Percentiles rank a stretch among this genome's conserved stretches.
Evolutionary conservation across 257 asterid genomes (phyloP).

Genomic region (Solanum dulcamara): DNA sequence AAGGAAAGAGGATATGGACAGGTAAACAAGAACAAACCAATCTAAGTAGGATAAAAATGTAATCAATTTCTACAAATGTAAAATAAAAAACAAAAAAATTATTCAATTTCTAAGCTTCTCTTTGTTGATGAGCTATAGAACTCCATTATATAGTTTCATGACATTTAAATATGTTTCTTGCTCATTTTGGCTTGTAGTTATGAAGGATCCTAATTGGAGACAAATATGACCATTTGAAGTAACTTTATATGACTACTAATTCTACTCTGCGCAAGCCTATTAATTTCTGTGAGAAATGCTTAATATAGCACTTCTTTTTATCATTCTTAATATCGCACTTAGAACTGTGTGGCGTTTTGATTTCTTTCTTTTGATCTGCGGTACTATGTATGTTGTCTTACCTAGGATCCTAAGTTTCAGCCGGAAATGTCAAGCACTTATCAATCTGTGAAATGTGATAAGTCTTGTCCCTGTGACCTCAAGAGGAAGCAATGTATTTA

Average conservation of each 20-base stretch:
- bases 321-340: background rate
- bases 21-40: background rate
- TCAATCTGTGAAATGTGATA: conserved; percentile 62
- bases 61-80: background rate
- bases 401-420: conserved; percentile 80
- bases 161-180: background rate
- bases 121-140: background rate
- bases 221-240: background rate
- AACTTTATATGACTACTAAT: background rate
- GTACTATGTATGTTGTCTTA: background rate
- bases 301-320: background rate
- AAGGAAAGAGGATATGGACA: background rate
- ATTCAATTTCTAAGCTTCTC: background rate
- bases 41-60: background rate
- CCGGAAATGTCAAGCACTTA: conserved; percentile 66
- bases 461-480: conserved; percentile 65
- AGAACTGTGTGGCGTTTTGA: background rate
- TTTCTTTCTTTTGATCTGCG: background rate
- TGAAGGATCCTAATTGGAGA: background rate
- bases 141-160: background rate
- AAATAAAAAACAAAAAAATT: too few species aligned
- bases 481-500: conserved; percentile 58
- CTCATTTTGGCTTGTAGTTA: background rate
- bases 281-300: background rate
- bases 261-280: background rate